Conservation (phyloP, 305 asterid genomes). For the Fraxinus baroniana region DNA sequence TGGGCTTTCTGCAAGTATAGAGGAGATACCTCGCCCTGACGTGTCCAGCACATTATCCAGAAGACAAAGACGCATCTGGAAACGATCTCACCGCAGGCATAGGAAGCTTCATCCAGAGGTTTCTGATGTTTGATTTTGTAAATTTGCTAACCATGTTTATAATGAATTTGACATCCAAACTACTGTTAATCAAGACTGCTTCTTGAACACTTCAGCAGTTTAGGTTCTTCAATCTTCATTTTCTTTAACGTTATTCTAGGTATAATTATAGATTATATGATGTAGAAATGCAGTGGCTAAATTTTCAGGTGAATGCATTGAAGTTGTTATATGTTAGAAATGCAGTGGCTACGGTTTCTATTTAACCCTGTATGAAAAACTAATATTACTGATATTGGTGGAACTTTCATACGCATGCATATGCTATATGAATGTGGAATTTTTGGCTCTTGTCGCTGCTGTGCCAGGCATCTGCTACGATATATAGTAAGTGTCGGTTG, state of each 20-base stretch:
- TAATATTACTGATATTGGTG: background rate
- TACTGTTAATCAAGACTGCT: background rate
- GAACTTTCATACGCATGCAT: background rate
- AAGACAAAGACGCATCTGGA: conserved; percentile 39
- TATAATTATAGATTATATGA: background rate
- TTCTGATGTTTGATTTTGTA: conserved; percentile 24
- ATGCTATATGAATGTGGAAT: background rate
- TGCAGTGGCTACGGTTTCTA: background rate
- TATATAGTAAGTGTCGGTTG: background rate
- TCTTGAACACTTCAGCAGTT: background rate
- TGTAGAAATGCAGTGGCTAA: background rate
- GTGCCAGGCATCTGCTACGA: background rate
- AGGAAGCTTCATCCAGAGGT: conserved; percentile 42
- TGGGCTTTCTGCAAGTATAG: conserved; percentile 39
- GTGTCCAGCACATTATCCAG: conserved; percentile 22
- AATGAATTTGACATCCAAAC: background rate
- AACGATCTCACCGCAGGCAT: conserved; percentile 46
- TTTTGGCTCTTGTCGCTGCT: background rate
- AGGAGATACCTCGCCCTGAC: conserved; percentile 27
- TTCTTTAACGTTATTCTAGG: background rate
- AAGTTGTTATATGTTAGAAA: background rate
- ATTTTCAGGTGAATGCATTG: background rate
- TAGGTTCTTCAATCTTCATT: background rate
- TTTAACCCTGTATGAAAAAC: background rate
- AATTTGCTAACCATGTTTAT: background rate